These are phyloP conservation scores for Mycena rebaudengoi DNA, from an alignment of 768 basidiomycete species.

Conservation along the genomic window DNA sequence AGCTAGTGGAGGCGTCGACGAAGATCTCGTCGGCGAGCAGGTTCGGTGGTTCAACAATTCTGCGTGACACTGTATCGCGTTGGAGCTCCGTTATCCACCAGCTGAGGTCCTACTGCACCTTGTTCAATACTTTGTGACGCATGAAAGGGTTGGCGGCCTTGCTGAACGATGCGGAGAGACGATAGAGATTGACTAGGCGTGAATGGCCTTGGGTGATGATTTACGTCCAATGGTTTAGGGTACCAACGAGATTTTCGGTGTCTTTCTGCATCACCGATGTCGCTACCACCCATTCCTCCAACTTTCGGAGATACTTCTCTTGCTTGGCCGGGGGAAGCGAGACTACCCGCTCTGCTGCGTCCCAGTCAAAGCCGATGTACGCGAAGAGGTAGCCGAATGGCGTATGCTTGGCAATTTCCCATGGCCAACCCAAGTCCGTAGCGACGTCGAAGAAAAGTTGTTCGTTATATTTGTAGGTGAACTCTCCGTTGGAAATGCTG, in stretches of 20 bases:
- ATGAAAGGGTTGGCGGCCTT: not conserved
- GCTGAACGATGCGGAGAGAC: not conserved
- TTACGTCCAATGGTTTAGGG: not conserved
- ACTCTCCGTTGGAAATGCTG: not conserved
- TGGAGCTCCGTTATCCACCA: not conserved
- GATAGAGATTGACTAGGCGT: not conserved
- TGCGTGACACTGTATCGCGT: not conserved
- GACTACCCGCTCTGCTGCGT: not conserved
- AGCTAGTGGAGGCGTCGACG: slow-evolving; percentile 50
- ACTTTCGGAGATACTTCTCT: not conserved
- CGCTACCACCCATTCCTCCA: not conserved
- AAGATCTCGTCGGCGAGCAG: slow-evolving; percentile 32
- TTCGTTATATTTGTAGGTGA: not conserved
- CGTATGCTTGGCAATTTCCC: not conserved
- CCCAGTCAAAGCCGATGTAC: not conserved
- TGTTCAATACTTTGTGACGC: not conserved
- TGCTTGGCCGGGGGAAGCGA: not conserved
- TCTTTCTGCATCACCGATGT: not conserved
- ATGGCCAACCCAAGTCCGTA: not conserved
- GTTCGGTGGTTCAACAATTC: slow-evolving; percentile 18
- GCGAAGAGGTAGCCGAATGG: not conserved
- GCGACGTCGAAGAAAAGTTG: not conserved
- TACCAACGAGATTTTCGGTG: not conserved
- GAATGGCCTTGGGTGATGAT: not conserved
- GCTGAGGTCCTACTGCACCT: not conserved